Evolutionary conservation across 2,329 filamentous ascomycete genomes (phyloP), one percentile per base, ranked within the genome.

Genomic region (Hypoxylon sp.): DNA sequence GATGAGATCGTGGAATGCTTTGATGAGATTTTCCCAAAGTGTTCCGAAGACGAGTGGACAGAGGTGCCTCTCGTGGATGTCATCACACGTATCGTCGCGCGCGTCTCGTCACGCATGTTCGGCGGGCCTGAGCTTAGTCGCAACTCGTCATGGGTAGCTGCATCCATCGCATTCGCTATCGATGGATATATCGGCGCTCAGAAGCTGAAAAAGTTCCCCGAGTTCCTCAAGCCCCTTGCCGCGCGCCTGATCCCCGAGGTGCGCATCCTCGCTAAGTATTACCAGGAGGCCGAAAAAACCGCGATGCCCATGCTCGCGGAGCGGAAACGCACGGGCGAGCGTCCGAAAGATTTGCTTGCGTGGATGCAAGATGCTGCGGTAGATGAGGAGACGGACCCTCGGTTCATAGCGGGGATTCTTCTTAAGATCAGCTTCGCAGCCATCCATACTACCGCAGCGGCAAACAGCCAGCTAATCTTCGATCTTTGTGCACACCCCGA

Each of bases 401-500:
- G 63, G 37, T 78, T 76, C 37, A 66, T 79, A 13, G 74, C 75
- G 4, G 29, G 42, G 6, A 62, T 67, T 19, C 57, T 67, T 17
- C 46, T 67, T 5, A 48, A 62, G 42, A 42, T 79, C 17, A 74
- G 70, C 51, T 77, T 78, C 37, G 75, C 76, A 3, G 73, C 76
- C 1, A 76, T 78, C 11, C 76, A 78, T 51, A 78, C 75, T 0
- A 77, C 70, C 22, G 72, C 73, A 26, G 70, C 71, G 10, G 73
- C 72, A n/a, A 68, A 68, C 5, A 71, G 67, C 26, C 71, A 77
- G 55, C 62, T 78, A 1, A 65, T 78, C 3, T 77, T 72, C 50
- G 76, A 78, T 65, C 70, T 78, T 3, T 73, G 69, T 31, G 50
- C 47, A 11, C 42, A 63, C 8, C 81, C 81, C 0, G 81, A 85